Evolutionary conservation across 768 basidiomycete species (phyloP).

Genomic region (Pleurotus tuoliensis): DNA sequence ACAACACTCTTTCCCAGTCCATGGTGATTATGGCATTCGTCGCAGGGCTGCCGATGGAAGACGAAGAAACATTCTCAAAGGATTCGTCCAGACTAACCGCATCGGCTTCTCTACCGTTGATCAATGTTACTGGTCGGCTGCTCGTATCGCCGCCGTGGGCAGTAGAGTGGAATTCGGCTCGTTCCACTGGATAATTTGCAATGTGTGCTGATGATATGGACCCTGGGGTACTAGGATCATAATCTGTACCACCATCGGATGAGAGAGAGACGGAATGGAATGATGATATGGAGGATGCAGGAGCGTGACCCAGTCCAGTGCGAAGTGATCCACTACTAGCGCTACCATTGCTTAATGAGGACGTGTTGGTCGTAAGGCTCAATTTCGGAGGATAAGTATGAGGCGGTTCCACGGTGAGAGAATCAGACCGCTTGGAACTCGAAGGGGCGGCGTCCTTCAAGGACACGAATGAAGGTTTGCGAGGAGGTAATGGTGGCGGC

Average conservation of each 20-base stretch:
- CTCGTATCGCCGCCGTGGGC: neutral
- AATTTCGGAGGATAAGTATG: constrained; percentile 54
- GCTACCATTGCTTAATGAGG: neutral
- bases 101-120: constrained; percentile 38
- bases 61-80: constrained; percentile 63
- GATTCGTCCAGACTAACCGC: constrained; percentile 63
- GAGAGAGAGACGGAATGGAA: constrained; percentile 83
- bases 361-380: constrained; percentile 26
- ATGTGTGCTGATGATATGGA: constrained; percentile 37
- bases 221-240: constrained; percentile 36
- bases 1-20: constrained; percentile 49
- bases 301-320: constrained; percentile 42
- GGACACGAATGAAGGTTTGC: constrained; percentile 54
- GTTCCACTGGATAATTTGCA: constrained; percentile 45
- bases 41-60: constrained; percentile 50
- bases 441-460: constrained; percentile 37
- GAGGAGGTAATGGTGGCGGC: constrained; percentile 63
- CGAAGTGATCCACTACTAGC: constrained; percentile 13
- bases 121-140: constrained; percentile 10
- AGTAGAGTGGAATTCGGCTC: constrained; percentile 21
- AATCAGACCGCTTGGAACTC: constrained; percentile 36
- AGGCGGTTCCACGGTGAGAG: constrained; percentile 52
- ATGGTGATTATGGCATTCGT: constrained; percentile 38
- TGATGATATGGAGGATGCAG: constrained; percentile 73
- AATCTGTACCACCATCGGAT: constrained; percentile 38